Evolutionary conservation across 177 flowering plant species (phyloP), one percentile per base, ranked within the genome.

Genomic region (Vitis hybrid): DNA sequence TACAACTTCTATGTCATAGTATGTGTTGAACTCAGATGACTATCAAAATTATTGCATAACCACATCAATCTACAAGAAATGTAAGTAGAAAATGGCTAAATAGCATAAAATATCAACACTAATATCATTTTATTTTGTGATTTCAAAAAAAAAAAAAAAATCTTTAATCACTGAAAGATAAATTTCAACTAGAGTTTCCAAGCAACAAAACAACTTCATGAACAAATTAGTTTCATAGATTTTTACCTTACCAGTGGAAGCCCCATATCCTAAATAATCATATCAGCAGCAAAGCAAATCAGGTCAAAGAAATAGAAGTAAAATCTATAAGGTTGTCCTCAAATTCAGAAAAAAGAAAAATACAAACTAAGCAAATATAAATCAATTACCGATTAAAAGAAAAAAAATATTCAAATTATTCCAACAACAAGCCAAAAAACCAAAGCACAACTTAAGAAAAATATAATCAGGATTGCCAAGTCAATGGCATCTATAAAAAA

Each of bases 261-360:
- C 96, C 66, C 99, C 97, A 81, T 94, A 94, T 64, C 99, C 99
- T 12, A 97, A 90, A 77, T 94, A 94, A 71, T 94, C 99, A 70
- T 92, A 92, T 80, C 99, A 92, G 96, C 81, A 77, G 80, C 11
- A 64, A 10, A 58, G 21, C 11, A 58, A 71, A 51, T 21, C 27
- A 61, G 65, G 1, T 13, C 24, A 21, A n/a, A 65, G 65, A 24
- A 54, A 59, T 64, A 71, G 6, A 35, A 35, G 6, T 35, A 3
- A 35, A 35, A 35, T 35, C 41, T n/a, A 57, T 57, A 17, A 57
- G 9, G 9, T n/a, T 57, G 17, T 13, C 11, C 1, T 9, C 3
- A 54, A 54, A 4, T 13, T 13, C 9, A 20, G 17, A 21, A 17
- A 17, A 57, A 17, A 57, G 9, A 17, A 57, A n/a, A 1, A 57